Conservation (phyloP, 192 early-diverging fungal genomes). For the Coemansia javaensis region DNA sequence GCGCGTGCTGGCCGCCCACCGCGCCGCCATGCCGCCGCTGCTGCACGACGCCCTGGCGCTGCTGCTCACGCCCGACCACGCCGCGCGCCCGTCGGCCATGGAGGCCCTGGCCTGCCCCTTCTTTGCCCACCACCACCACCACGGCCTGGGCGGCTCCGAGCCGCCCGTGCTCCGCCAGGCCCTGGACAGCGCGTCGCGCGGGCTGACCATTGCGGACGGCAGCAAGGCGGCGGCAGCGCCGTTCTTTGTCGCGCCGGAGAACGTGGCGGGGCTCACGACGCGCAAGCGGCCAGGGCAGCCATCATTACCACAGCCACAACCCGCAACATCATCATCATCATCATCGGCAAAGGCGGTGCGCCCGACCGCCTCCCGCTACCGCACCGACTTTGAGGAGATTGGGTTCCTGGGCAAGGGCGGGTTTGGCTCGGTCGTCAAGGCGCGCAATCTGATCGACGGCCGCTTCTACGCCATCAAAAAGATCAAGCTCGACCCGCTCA, state of each 20-base stretch:
- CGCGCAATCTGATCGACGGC: constrained; percentile 80
- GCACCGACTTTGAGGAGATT: constrained; percentile 79
- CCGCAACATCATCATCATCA: too few species aligned
- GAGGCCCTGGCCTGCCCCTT: constrained; percentile 70
- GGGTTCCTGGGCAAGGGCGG: constrained; percentile 81
- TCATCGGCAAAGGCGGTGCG: too few species aligned
- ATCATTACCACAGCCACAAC: too few species aligned
- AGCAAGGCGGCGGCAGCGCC: constrained; percentile 4
- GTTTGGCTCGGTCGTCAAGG: constrained; percentile 81
- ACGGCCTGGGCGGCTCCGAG: constrained; percentile 41
- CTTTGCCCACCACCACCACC: constrained; percentile 44
- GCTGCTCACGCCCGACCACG: constrained; percentile 66
- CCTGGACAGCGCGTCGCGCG: constrained; percentile 25
- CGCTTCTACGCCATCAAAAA: constrained; percentile 91
- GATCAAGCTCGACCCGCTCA: constrained; percentile 58
- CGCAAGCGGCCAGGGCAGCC: too few species aligned
- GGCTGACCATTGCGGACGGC: constrained; percentile 33
- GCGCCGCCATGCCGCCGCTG: constrained; percentile 47
- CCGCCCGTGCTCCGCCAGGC: constrained; percentile 45
- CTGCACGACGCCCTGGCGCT: constrained; percentile 51
- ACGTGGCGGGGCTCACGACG: constrained; percentile 17
- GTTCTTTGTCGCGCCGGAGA: constrained; percentile 34
- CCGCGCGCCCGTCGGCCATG: constrained; percentile 66
- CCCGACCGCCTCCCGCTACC: constrained; percentile 73
- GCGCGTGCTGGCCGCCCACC: constrained; percentile 47